Conservation (phyloP, 169 alveolate species). For the Amoebophrya sp. region DNA sequence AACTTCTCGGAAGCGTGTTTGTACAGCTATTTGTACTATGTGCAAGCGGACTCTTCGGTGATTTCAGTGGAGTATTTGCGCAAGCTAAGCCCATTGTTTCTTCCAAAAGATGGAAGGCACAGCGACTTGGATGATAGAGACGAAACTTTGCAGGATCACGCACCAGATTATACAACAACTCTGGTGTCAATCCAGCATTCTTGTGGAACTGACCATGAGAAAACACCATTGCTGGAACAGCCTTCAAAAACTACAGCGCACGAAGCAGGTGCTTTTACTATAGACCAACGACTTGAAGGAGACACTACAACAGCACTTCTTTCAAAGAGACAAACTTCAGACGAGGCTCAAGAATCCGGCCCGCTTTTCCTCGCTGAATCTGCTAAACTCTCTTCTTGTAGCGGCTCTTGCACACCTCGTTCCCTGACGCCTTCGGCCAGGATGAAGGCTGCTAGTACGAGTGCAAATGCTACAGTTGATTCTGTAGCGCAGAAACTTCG, state of each 20-base stretch:
- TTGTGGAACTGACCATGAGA: too few species aligned
- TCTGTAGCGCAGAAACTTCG: neutral
- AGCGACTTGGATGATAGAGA: neutral
- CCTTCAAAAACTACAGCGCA: too few species aligned
- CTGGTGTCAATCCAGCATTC: too few species aligned
- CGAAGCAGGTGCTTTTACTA: neutral
- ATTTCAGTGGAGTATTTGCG: neutral
- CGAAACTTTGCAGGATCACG: neutral
- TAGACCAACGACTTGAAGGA: too few species aligned
- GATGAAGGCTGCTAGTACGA: neutral
- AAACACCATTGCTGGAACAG: too few species aligned
- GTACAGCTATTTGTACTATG: constrained; percentile 6
- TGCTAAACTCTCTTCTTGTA: neutral
- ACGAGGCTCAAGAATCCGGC: neutral
- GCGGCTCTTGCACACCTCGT: too few species aligned
- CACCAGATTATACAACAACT: neutral
- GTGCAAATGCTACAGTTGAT: neutral
- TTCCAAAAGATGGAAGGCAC: neutral
- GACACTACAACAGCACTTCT: too few species aligned
- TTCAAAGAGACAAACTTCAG: neutral
- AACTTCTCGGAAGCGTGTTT: neutral
- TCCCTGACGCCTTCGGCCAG: too few species aligned
- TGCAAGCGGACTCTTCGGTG: neutral
- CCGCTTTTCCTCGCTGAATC: neutral
- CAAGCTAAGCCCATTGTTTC: neutral